These are phyloP conservation scores for Oidiodendron maius DNA, from an alignment of 495 filamentous ascomycete species.

Conservation along the genomic window DNA sequence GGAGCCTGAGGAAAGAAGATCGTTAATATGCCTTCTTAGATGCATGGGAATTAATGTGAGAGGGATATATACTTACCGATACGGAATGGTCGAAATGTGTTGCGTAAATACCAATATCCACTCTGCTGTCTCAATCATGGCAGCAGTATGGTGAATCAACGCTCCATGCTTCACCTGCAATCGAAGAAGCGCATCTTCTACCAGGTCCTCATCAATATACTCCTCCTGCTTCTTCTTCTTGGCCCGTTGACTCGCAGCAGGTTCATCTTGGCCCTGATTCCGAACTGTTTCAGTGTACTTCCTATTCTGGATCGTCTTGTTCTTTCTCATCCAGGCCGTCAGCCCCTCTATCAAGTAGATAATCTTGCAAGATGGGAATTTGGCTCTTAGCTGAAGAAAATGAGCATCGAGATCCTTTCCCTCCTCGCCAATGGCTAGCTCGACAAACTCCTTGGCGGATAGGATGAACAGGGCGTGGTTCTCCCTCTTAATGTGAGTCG, in stretches of 20 bases:
- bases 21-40: not conserved
- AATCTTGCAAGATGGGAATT: constrained; percentile 45
- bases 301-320: constrained; percentile 58
- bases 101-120: constrained; percentile 79
- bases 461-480: constrained; percentile 63
- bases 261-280: constrained; percentile 35
- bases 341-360: constrained; percentile 81
- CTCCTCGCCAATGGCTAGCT: constrained; percentile 44
- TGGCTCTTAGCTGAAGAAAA: constrained; percentile 46
- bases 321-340: constrained; percentile 60
- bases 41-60: not conserved
- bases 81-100: constrained; percentile 73
- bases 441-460: constrained; percentile 61
- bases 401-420: constrained; percentile 53
- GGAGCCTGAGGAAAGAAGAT: constrained; percentile 23
- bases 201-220: constrained; percentile 60
- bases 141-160: constrained; percentile 67
- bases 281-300: constrained; percentile 62
- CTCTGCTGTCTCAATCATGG: constrained; percentile 58
- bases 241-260: constrained; percentile 12
- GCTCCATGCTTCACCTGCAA: constrained; percentile 64
- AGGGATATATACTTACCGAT: constrained; percentile 35
- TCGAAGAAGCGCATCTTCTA: constrained; percentile 68
- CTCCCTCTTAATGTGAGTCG: constrained; percentile 51
- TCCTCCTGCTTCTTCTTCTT: constrained; percentile 37